Evolutionary conservation across 2,329 filamentous ascomycete species (phyloP), one percentile per base, ranked within the genome.

Genomic region (Rhynchosporium secalis): DNA sequence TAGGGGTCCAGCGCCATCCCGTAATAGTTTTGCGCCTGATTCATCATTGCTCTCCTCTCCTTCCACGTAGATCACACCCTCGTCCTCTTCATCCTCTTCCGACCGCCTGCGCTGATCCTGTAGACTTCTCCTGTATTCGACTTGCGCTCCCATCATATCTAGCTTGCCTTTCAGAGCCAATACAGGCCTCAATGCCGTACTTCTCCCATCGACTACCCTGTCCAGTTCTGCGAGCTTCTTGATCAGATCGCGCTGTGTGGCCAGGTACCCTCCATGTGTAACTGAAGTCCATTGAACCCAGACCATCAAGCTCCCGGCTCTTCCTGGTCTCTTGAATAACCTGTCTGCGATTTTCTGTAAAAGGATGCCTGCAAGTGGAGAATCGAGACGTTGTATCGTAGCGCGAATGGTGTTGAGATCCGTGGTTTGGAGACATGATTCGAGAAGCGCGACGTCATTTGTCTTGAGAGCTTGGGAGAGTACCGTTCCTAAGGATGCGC

Each of bases 211-310:
- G 63, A 98, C 84, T 20, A 98, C 94, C 73, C 90, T 89, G 75
- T 94, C 91, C 60, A 99, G 81, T 46, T 89, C 87, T 54, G 85
- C 82, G 63, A 99, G 83, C 73, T 88, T 88, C 72, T 88, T 87
- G 69, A 95, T 83, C 43, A 96, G 82, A 66, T 93, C 89, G n/a
- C 90, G 86, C 75, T 96, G 91, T 38, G 89, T 89, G 10, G 93
- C 91, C 56, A 99, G 81, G 58, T 93, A 93, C 67, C 94, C 95
- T 68, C 95, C 95, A 73, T 99, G 95, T 1, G 91, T 88, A 40
- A 97, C 86, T 60, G 97, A 84, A 1, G 92, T 94, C 91, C 92
- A 96, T 77, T 97, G 93, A 48, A 98, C 90, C 93, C 95, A 99
- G 15, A 90, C 86, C 83, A 97, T 93, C 38, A 99, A 84, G 72